These are phyloP conservation scores for Pythium folliculosum DNA, from an alignment of 352 stramenopile species.

Conservation along the genomic window DNA sequence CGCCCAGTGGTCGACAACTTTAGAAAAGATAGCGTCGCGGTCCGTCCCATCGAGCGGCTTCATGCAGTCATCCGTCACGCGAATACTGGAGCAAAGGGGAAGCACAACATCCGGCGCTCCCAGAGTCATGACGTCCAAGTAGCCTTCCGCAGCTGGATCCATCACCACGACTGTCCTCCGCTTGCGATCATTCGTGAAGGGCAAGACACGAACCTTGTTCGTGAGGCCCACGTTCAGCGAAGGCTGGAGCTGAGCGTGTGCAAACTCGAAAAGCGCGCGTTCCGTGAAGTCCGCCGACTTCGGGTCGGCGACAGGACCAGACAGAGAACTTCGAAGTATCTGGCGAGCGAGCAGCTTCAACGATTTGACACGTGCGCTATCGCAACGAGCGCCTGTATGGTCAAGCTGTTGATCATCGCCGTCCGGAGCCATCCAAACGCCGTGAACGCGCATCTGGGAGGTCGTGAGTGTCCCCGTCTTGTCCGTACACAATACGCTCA, in stretches of 20 bases:
- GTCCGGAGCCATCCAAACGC: background rate
- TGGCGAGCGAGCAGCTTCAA: background rate
- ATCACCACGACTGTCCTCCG: background rate
- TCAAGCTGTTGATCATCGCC: too few species aligned
- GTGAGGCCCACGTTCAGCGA: background rate
- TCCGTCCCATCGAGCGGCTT: background rate
- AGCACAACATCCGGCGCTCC: background rate
- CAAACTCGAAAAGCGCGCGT: background rate
- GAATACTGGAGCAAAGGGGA: background rate
- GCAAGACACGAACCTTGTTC: background rate
- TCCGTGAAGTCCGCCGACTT: background rate
- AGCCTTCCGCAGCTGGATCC: background rate
- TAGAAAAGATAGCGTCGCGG: background rate
- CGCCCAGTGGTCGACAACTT: background rate
- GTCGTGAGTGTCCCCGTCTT: background rate
- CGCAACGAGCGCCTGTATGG: too few species aligned
- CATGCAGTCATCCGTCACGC: background rate
- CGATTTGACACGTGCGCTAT: background rate
- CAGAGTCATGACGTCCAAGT: background rate
- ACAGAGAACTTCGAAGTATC: background rate
- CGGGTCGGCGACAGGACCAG: background rate
- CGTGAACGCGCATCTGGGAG: background rate
- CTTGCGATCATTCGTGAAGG: background rate
- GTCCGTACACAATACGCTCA: background rate
- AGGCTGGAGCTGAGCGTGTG: background rate